Evolutionary conservation across 805 yeast genomes (phyloP).

Genomic region (Wickerhamomyces strasburgensis): DNA sequence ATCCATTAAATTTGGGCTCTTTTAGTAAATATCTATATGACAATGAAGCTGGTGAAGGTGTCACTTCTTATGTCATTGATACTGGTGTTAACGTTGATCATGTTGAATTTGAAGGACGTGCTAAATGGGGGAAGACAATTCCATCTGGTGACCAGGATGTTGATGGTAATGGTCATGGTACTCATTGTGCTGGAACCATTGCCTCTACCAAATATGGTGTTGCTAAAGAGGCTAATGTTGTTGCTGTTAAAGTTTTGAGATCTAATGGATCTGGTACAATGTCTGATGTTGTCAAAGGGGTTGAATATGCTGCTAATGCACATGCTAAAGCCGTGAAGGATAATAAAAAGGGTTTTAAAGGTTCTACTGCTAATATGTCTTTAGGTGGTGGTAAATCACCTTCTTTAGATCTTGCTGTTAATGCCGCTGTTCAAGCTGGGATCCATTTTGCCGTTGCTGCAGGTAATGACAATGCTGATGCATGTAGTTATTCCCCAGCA

Average conservation of each 20-base stretch:
- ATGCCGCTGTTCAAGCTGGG: constrained; percentile 86
- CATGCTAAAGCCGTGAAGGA: constrained; percentile 51
- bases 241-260: constrained; percentile 80
- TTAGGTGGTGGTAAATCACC: constrained; percentile 91
- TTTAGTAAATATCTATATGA: constrained; percentile 73
- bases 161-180: constrained; percentile 93
- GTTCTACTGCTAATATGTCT: constrained; percentile 89
- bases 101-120: constrained; percentile 78
- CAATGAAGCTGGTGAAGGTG: constrained; percentile 73
- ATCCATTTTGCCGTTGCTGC: constrained; percentile 94
- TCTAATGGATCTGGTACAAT: constrained; percentile 80
- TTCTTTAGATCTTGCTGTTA: constrained; percentile 79
- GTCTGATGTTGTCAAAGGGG: constrained; percentile 82
- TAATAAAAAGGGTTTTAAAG: constrained; percentile 64
- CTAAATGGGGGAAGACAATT: constrained; percentile 79
- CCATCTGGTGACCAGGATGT: constrained; percentile 64
- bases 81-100: constrained; percentile 81
- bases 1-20: constrained; percentile 59
- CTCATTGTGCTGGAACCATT: constrained; percentile 96
- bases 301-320: constrained; percentile 74
- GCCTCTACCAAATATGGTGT: constrained; percentile 78
- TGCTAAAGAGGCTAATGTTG: constrained; percentile 72
- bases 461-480: constrained; percentile 90
- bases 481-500: constrained; percentile 91
- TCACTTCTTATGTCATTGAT: constrained; percentile 82